Conservation (phyloP, 139 green algal species). For the Chlorella sp. region DNA sequence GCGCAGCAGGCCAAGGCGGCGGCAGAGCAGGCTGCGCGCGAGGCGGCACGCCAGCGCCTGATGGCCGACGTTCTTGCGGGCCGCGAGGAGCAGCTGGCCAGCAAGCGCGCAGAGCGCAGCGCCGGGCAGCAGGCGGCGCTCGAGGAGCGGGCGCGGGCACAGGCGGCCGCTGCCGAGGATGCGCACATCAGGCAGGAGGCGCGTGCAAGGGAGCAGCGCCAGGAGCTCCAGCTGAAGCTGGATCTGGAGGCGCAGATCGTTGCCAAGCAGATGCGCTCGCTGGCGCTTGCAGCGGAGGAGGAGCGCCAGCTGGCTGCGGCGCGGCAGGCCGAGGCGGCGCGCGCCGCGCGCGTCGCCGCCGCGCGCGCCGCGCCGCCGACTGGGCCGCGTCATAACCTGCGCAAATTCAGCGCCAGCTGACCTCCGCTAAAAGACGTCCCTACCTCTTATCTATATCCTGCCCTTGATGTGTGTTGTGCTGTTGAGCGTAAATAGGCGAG, state of each 20-base stretch:
- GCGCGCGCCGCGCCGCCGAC: too few species aligned
- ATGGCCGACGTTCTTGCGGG: constrained; percentile 20
- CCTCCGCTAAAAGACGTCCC: too few species aligned
- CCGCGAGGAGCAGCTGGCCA: constrained; percentile 26
- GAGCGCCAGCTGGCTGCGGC: neutral
- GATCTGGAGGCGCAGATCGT: constrained; percentile 34
- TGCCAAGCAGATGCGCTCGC: constrained; percentile 28
- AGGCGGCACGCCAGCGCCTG: constrained; percentile 20
- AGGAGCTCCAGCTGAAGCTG: constrained; percentile 32
- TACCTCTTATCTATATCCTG: too few species aligned
- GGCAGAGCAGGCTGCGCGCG: constrained; percentile 23
- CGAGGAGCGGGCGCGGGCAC: constrained; percentile 11
- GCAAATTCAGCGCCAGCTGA: too few species aligned
- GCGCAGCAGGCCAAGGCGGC: constrained; percentile 21
- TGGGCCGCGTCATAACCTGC: too few species aligned
- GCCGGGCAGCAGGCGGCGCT: constrained; percentile 7
- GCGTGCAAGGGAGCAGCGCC: constrained; percentile 27
- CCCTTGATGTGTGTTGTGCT: too few species aligned
- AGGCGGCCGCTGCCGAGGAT: constrained; percentile 6
- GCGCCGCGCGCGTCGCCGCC: too few species aligned
- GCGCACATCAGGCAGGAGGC: constrained; percentile 28
- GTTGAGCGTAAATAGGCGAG: neutral
- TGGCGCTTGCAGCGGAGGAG: constrained; percentile 7
- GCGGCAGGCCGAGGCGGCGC: neutral
- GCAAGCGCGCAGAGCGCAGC: constrained; percentile 9